Percentiles rank a stretch among this genome's conserved stretches.
These are phyloP conservation scores for Dioscorea cayenensis DNA, from an alignment of 116 monocot species.

Conservation along the genomic window DNA sequence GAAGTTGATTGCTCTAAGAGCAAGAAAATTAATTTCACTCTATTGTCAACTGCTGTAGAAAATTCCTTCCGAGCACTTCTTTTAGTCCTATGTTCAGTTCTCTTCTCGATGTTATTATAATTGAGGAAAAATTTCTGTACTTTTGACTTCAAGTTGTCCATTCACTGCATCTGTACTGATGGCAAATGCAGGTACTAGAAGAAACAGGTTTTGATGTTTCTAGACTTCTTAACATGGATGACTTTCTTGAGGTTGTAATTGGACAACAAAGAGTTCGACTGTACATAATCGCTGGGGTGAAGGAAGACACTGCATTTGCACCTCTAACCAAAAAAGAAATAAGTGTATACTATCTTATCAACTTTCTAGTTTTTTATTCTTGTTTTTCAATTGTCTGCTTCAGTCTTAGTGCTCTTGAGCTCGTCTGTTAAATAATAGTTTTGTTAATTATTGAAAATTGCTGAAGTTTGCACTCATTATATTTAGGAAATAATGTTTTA, in stretches of 20 bases:
- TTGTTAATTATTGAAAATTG: too few species aligned
- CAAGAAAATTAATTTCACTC: too few species aligned
- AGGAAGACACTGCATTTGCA: slow-evolving; percentile 73
- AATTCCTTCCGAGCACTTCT: too few species aligned
- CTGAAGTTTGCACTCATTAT: too few species aligned
- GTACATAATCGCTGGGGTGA: slow-evolving; percentile 80
- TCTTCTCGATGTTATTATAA: background rate
- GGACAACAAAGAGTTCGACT: slow-evolving; percentile 84
- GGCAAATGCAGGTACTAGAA: slow-evolving; percentile 66
- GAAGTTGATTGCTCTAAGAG: too few species aligned
- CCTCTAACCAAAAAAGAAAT: slow-evolving; percentile 98
- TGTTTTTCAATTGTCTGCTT: background rate
- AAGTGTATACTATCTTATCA: slow-evolving; percentile 46
- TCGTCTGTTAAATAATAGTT: too few species aligned
- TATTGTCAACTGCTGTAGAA: too few species aligned
- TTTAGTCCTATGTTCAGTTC: background rate
- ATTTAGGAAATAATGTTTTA: too few species aligned
- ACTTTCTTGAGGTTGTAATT: slow-evolving; percentile 79
- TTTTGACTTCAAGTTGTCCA: background rate
- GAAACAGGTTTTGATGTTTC: slow-evolving; percentile 95
- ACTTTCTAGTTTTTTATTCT: background rate
- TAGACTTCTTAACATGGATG: slow-evolving; percentile 63
- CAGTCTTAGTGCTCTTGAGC: too few species aligned
- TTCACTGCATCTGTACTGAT: slow-evolving; percentile 1
- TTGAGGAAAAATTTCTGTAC: background rate